phyloP scores from a whole-genome alignment of 1,284 basidiomycete species.

The Sanghuangporus sanghuang region DNA sequence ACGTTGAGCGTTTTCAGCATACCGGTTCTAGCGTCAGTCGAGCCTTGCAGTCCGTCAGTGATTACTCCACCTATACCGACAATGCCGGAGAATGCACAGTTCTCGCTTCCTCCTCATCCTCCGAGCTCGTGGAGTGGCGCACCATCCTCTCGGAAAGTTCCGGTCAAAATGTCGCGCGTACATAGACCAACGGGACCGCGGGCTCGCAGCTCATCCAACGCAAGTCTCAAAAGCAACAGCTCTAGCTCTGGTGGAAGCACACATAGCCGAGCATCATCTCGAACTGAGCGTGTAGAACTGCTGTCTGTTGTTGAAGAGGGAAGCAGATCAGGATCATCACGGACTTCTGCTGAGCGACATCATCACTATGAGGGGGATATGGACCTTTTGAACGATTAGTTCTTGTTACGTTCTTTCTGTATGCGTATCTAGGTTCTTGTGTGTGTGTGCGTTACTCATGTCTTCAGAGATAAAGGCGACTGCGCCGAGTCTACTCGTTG shows the following conservation, averaged over 20 bases:
- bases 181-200: conserved; percentile 11
- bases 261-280: not conserved
- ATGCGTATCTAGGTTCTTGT: not conserved
- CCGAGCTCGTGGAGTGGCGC: conserved; percentile 3
- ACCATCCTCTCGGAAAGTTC: not conserved
- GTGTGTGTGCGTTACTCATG: too few species aligned
- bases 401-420: not conserved
- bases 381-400: not conserved
- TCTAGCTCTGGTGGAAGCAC: not conserved
- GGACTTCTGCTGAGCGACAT: not conserved
- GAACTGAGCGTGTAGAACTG: not conserved
- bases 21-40: not conserved
- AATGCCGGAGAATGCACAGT: not conserved
- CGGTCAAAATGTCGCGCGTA: not conserved
- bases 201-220: conserved; percentile 3
- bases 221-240: not conserved
- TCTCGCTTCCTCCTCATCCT: not conserved
- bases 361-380: not conserved
- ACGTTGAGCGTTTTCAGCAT: not conserved
- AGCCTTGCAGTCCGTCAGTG: not conserved
- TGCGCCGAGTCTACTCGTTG: too few species aligned
- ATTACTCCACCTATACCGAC: not conserved
- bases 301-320: conserved; percentile 11
- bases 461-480: too few species aligned
- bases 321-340: not conserved